Conservation (phyloP, 2,329 filamentous ascomycete genomes). For the Trichoderma sp. region DNA sequence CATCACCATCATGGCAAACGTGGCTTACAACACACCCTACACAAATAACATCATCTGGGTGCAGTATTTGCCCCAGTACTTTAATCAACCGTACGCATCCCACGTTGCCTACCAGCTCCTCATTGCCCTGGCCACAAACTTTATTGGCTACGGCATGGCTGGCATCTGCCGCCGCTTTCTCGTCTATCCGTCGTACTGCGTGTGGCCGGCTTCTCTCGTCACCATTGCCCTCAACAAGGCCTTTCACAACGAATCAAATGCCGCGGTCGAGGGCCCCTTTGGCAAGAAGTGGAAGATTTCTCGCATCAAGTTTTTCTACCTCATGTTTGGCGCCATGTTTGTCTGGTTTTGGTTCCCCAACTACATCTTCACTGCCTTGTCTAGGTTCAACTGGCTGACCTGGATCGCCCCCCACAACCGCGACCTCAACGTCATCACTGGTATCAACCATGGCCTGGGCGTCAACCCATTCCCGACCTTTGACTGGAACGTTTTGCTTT, state of each 20-base stretch:
- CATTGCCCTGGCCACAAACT: constrained; percentile 56
- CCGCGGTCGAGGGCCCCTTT: constrained; percentile 44
- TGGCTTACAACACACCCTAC: constrained; percentile 54
- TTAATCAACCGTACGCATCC: constrained; percentile 55
- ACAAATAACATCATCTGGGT: constrained; percentile 59
- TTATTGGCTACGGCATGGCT: constrained; percentile 62
- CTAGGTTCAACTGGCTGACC: constrained; percentile 57
- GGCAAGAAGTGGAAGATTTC: constrained; percentile 48
- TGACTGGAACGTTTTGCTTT: constrained; percentile 51
- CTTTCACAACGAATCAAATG: constrained; percentile 50
- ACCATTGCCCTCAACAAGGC: constrained; percentile 57
- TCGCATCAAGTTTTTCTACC: constrained; percentile 53
- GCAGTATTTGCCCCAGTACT: constrained; percentile 54
- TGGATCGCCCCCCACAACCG: constrained; percentile 55
- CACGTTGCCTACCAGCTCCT: constrained; percentile 57
- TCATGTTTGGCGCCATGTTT: constrained; percentile 55
- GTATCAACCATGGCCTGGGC: constrained; percentile 48
- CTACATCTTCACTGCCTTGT: constrained; percentile 54
- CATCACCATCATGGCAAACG: constrained; percentile 64
- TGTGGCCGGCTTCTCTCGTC: constrained; percentile 59
- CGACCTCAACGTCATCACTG: constrained; percentile 45
- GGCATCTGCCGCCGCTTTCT: constrained; percentile 55
- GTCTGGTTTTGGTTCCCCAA: constrained; percentile 61
- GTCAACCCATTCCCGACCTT: constrained; percentile 50
- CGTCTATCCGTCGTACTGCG: constrained; percentile 56